Conservation (phyloP, 179 eudicot species). For the Corrigiola litoralis region DNA sequence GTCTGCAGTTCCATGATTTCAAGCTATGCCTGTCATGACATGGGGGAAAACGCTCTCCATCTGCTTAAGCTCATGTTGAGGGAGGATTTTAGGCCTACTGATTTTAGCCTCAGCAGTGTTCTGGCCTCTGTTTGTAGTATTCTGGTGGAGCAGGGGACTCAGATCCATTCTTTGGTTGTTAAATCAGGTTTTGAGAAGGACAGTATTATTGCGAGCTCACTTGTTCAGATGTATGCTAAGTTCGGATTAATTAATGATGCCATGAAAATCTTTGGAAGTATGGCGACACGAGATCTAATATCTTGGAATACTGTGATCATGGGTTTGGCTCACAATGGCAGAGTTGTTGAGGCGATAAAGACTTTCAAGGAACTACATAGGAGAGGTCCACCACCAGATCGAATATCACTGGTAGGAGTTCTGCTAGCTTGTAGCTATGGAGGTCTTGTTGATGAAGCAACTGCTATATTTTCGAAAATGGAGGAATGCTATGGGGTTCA, state of each 20-base stretch:
- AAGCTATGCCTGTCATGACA: slow-evolving; percentile 25
- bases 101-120: slow-evolving; percentile 61
- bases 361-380: slow-evolving; percentile 40
- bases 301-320: slow-evolving; percentile 69
- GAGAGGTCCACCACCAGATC: slow-evolving; percentile 53
- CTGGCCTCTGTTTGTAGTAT: slow-evolving; percentile 37
- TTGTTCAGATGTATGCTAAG: slow-evolving; percentile 69
- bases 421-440: slow-evolving; percentile 60
- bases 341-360: slow-evolving; percentile 42
- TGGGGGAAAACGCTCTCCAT: slow-evolving; percentile 25
- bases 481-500: slow-evolving; percentile 40
- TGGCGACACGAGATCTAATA: slow-evolving; percentile 50
- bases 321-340: slow-evolving; percentile 64
- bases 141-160: slow-evolving; percentile 54
- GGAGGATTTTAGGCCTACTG: slow-evolving; percentile 46
- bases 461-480: slow-evolving; percentile 47
- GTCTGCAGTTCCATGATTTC: slow-evolving; percentile 42
- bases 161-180: slow-evolving; percentile 57
- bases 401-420: slow-evolving; percentile 49
- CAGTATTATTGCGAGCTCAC: slow-evolving; percentile 53
- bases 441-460: slow-evolving; percentile 48
- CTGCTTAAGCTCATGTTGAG: slow-evolving; percentile 24
- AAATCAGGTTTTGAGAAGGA: slow-evolving; percentile 61
- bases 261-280: slow-evolving; percentile 31
- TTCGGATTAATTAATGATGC: slow-evolving; percentile 57